Percentiles rank a stretch among this genome's conserved stretches.
phyloP scores from a whole-genome alignment of 106 monocot species.

The Acanthochlamys bracteata region DNA sequence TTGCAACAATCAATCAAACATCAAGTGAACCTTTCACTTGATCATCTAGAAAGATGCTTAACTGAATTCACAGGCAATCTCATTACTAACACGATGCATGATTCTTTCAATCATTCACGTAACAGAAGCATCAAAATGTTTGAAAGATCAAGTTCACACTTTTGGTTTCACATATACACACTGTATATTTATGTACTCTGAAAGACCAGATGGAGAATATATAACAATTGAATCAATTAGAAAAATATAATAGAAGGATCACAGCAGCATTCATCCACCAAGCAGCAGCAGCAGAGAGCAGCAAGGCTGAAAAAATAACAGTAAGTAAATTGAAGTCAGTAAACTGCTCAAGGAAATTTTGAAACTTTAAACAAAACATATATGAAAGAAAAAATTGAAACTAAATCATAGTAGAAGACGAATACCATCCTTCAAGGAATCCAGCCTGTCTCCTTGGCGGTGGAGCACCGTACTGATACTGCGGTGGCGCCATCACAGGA shows the following conservation, averaged over 20 bases:
- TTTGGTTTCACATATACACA: no score
- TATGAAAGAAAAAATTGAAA: neutral
- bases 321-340: neutral
- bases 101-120: no score
- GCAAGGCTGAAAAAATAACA: slow-evolving; percentile 7
- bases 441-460: slow-evolving; percentile 34
- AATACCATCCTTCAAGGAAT: slow-evolving; percentile 88
- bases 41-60: no score
- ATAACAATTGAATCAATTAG: slow-evolving; percentile 1
- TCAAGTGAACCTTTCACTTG: no score
- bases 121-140: no score
- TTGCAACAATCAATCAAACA: no score
- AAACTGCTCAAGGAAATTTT: no score
- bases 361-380: neutral
- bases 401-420: neutral
- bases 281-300: slow-evolving; percentile 63
- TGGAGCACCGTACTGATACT: slow-evolving; percentile 33
- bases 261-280: slow-evolving; percentile 62
- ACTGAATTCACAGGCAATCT: no score
- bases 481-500: slow-evolving; percentile 79
- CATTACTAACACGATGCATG: no score
- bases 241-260: slow-evolving; percentile 43
- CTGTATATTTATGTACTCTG: no score
- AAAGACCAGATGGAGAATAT: no score
- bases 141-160: no score